Evolutionary conservation across 2,329 filamentous ascomycete genomes (phyloP).

Genomic region (Xylaria hypoxylon): DNA sequence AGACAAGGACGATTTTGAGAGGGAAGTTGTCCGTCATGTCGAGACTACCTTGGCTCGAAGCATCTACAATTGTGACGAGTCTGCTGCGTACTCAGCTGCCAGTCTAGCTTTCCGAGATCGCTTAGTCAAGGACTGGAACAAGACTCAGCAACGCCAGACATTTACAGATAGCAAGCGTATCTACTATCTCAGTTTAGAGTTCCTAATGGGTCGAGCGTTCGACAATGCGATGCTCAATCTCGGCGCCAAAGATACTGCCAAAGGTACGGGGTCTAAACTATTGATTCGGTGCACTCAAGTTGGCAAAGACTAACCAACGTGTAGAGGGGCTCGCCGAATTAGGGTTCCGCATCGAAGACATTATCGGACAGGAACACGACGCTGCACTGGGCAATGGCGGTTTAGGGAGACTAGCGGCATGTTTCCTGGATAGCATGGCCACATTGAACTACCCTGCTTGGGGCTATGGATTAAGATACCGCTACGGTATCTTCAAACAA

Average conservation of each 20-base stretch:
- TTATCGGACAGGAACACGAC: constrained; percentile 94
- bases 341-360: constrained; percentile 96
- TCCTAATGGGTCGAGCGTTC: constrained; percentile 94
- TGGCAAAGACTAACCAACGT: constrained; percentile 31
- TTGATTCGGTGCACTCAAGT: background rate
- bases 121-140: constrained; percentile 96
- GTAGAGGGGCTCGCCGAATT: constrained; percentile 86
- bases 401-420: constrained; percentile 92
- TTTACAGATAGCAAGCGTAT: constrained; percentile 90
- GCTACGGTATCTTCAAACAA: constrained; percentile 99
- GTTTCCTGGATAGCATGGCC: constrained; percentile 95
- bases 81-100: constrained; percentile 89
- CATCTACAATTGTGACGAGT: constrained; percentile 98
- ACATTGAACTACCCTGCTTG: constrained; percentile 95
- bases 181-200: constrained; percentile 97
- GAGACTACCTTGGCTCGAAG: constrained; percentile 96
- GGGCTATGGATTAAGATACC: constrained; percentile 95
- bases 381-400: constrained; percentile 96
- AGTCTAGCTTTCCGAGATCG: constrained; percentile 93
- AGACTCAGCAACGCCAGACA: constrained; percentile 95
- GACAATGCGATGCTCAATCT: constrained; percentile 99
- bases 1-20: constrained; percentile 85
- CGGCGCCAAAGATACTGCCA: constrained; percentile 85
- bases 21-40: constrained; percentile 90
- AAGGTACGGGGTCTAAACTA: constrained; percentile 64